Conservation (phyloP, 495 filamentous ascomycete genomes). For the Pseudotulostoma volvatum region DNA sequence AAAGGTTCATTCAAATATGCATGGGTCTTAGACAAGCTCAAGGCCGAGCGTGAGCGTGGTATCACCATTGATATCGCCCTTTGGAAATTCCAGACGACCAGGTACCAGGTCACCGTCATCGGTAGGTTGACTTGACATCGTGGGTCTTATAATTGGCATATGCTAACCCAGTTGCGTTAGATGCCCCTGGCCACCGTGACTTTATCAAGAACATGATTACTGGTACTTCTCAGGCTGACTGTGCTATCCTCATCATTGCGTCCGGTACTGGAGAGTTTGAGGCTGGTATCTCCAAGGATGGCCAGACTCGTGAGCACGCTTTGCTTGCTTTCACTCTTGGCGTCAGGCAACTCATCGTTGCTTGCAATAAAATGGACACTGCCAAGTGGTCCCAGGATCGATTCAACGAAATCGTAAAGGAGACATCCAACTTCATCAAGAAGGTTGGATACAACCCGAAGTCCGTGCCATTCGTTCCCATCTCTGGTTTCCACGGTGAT, state of each 20-base stretch:
- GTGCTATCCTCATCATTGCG: constrained; percentile 99
- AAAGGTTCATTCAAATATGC: constrained; percentile 99
- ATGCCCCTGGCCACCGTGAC: constrained; percentile 98
- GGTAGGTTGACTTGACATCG: constrained; percentile 57
- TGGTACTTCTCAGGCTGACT: constrained; percentile 99
- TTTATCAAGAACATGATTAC: constrained; percentile 99
- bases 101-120: constrained; percentile 99
- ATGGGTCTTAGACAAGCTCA: constrained; percentile 99
- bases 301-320: constrained; percentile 99
- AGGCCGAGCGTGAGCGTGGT: constrained; percentile 99
- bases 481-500: constrained; percentile 99
- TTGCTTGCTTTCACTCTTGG: constrained; percentile 99
- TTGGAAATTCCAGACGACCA: constrained; percentile 99
- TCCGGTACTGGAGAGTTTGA: constrained; percentile 99
- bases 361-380: constrained; percentile 99
- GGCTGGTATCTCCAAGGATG: constrained; percentile 99
- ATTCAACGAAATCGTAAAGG: constrained; percentile 99
- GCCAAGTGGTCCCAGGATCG: constrained; percentile 93
- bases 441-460: constrained; percentile 99
- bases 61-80: constrained; percentile 99
- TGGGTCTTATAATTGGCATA: not conserved
- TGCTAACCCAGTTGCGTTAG: no score
- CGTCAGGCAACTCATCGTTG: constrained; percentile 99
- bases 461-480: constrained; percentile 92
- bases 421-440: constrained; percentile 99